phyloP scores from a whole-genome alignment of 2,329 filamentous ascomycete species.

The Epichloe sibirici region DNA sequence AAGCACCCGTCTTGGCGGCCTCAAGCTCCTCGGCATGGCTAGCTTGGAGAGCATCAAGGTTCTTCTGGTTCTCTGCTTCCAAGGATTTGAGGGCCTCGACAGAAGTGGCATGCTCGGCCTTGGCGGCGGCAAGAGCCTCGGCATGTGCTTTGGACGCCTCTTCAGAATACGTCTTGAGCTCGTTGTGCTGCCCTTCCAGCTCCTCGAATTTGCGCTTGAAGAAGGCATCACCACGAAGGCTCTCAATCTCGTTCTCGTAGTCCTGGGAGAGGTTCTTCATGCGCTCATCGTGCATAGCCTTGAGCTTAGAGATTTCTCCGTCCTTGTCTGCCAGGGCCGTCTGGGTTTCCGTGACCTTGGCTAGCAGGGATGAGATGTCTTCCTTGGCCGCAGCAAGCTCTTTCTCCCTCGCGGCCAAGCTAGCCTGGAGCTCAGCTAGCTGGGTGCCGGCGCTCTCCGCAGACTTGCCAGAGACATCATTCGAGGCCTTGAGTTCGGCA shows the following conservation, averaged over 20 bases:
- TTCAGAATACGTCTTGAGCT: slow-evolving; percentile 27
- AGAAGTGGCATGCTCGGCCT: slow-evolving; percentile 31
- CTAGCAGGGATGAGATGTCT: slow-evolving; percentile 30
- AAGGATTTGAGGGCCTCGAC: slow-evolving; percentile 36
- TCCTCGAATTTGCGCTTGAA: slow-evolving; percentile 53
- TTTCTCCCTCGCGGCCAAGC: slow-evolving; percentile 29
- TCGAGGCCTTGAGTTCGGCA: slow-evolving; percentile 35
- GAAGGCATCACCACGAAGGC: slow-evolving; percentile 48
- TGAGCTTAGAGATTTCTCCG: slow-evolving; percentile 35
- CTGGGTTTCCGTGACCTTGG: slow-evolving; percentile 35
- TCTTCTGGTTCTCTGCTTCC: slow-evolving; percentile 40
- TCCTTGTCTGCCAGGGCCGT: slow-evolving; percentile 36
- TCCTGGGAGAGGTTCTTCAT: slow-evolving; percentile 47
- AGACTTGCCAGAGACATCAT: slow-evolving; percentile 35
- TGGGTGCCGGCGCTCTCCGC: slow-evolving; percentile 27
- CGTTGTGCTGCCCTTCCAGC: slow-evolving; percentile 44
- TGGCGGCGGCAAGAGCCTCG: slow-evolving; percentile 29
- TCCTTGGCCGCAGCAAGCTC: slow-evolving; percentile 34
- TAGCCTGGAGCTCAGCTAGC: slow-evolving; percentile 26
- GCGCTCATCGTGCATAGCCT: slow-evolving; percentile 44
- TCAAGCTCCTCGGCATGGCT: slow-evolving; percentile 48
- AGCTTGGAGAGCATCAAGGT: slow-evolving; percentile 41
- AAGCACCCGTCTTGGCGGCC: slow-evolving; percentile 38
- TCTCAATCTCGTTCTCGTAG: slow-evolving; percentile 53
- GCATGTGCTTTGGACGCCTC: slow-evolving; percentile 27